Evolutionary conservation across 345 rosid species (phyloP), one percentile per base, ranked within the genome.

Genomic region (Rhodamnia rubescens): DNA sequence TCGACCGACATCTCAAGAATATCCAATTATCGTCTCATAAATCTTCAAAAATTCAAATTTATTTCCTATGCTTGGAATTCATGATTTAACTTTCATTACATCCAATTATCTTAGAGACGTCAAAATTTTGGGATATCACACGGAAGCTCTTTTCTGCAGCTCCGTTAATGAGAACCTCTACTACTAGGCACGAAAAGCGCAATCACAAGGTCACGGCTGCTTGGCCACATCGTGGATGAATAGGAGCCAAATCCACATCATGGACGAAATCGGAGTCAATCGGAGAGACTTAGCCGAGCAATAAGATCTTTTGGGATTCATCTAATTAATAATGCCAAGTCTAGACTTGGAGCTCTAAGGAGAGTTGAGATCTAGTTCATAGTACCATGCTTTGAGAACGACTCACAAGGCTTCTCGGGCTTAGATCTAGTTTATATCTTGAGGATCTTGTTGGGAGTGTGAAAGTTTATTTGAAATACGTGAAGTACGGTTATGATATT

Each of bases 251-350:
- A 82, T 75, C 81, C 29, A 83, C 52, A 26, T 90, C 92, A 82
- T 82, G 57, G 50, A 85, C 86, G 44, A 89, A 91, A 87, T 92
- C 92, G 36, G 94, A 88, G 88, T 97, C 98, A 54, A 97, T 95
- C 5, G 98, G 98, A 22, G 98, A 97, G 86, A 97, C 98, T 59
- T 98, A 95, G 51, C 98, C 98, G 11, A 98, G 98, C 1, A 98
- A 97, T 86, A 95, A 91, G 90, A 97, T 97, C 89, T 47, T 47
- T 47, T 47, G 15, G 92, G 98, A 92, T 94, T 96, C 83, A 93
- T 94, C 92, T 94, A 93, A 82, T 93, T 93, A 36, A 95, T 93
- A n/a, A 94, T 84, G 85, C 88, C 87, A 55, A 93, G 84, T 59
- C 94, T 88, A 42, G 96, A 90, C 90, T 91, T 97, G 81, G 94